Evolutionary conservation across 352 stramenopile species (phyloP).

Genomic region (Phytopythium mirpurense): DNA sequence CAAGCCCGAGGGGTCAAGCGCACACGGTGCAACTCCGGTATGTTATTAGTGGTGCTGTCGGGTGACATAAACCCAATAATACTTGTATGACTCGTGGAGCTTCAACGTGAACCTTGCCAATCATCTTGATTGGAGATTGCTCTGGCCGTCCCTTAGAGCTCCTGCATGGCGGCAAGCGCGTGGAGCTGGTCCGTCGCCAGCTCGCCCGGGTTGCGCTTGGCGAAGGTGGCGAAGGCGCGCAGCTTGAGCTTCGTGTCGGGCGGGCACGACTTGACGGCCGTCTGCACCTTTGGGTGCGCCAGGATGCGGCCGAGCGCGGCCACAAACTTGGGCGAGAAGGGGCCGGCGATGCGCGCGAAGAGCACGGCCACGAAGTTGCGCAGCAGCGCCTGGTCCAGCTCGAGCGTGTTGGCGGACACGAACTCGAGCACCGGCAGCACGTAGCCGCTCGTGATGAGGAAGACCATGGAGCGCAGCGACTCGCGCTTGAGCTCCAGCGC

Average conservation of each 20-base stretch:
- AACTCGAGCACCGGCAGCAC: slow-evolving; percentile 83
- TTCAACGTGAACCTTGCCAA: too few species aligned
- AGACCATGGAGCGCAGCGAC: slow-evolving; percentile 81
- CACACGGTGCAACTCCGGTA: too few species aligned
- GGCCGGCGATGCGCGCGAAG: slow-evolving; percentile 61
- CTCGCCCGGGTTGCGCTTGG: slow-evolving; percentile 53
- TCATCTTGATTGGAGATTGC: too few species aligned
- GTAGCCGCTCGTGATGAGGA: slow-evolving; percentile 85
- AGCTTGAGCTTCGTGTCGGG: slow-evolving; percentile 75
- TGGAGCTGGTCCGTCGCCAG: slow-evolving; percentile 67
- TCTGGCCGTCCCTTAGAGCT: too few species aligned
- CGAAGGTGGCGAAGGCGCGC: slow-evolving; percentile 56
- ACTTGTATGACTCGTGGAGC: too few species aligned
- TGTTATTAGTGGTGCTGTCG: too few species aligned
- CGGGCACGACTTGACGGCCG: slow-evolving; percentile 75
- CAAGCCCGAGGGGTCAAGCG: too few species aligned
- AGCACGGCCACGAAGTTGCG: slow-evolving; percentile 85
- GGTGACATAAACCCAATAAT: too few species aligned
- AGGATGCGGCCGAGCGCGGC: slow-evolving; percentile 65
- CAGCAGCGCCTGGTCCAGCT: slow-evolving; percentile 78
- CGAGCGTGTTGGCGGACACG: slow-evolving; percentile 68
- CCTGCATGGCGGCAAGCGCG: slow-evolving; percentile 40
- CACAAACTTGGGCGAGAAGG: slow-evolving; percentile 77
- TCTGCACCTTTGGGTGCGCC: slow-evolving; percentile 82
- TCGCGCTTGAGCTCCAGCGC: slow-evolving; percentile 80